Conservation (phyloP, 2,329 filamentous ascomycete species). For the Colletotrichum plurivorum region DNA sequence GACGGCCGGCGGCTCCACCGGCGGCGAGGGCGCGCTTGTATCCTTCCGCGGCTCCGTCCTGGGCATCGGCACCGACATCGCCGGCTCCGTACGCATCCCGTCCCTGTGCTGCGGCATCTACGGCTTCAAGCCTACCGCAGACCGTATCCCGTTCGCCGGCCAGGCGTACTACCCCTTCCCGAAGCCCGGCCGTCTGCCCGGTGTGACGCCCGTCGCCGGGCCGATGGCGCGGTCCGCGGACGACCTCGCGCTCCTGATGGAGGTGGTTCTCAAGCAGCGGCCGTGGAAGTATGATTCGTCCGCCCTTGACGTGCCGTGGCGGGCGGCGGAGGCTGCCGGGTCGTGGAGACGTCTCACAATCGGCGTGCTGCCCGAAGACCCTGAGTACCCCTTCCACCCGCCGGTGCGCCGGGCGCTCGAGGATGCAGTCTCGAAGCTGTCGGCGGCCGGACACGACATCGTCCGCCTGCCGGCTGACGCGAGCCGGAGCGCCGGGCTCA, state of each 20-base stretch:
- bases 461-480: constrained; percentile 50
- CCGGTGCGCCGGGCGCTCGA: constrained; percentile 62
- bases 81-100: constrained; percentile 59
- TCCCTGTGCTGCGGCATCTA: constrained; percentile 61
- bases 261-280: constrained; percentile 52
- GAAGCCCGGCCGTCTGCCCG: constrained; percentile 33
- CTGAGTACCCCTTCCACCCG: constrained; percentile 64
- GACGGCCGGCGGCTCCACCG: constrained; percentile 75
- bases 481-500: constrained; percentile 46
- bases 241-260: constrained; percentile 58
- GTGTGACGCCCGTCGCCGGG: constrained; percentile 56
- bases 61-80: constrained; percentile 59
- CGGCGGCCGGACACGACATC: constrained; percentile 60
- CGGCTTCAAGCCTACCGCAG: constrained; percentile 57
- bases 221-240: constrained; percentile 58
- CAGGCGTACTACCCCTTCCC: constrained; percentile 32
- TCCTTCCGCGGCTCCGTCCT: constrained; percentile 57
- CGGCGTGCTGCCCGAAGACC: constrained; percentile 63
- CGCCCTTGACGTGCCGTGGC: constrained; percentile 62
- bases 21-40: constrained; percentile 65
- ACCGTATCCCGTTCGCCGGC: constrained; percentile 45
- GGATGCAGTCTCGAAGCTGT: constrained; percentile 54
- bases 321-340: constrained; percentile 42
- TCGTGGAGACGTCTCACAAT: constrained; percentile 54
- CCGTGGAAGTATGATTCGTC: constrained; percentile 62